Percentiles rank a stretch among this genome's conserved stretches.
Evolutionary conservation across 2,329 filamentous ascomycete species (phyloP).

Genomic region (Trichoderma koningiopsis): DNA sequence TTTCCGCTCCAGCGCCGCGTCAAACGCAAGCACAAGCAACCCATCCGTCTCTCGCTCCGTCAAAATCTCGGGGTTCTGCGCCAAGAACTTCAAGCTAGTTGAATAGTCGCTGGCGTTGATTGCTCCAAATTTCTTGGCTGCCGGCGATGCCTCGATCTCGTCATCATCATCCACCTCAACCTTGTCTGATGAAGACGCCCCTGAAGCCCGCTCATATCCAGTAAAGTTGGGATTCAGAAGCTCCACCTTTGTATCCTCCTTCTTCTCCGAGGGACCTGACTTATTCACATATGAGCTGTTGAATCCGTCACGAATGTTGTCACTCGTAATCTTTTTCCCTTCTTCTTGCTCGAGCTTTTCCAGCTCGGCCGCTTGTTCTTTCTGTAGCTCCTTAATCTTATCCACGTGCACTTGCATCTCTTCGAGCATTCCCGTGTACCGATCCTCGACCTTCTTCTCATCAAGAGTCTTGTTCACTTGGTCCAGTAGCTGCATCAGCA

Average conservation of each 20-base stretch:
- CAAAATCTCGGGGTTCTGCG: conserved; percentile 75
- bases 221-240: conserved; percentile 70
- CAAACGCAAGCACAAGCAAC: conserved; percentile 87
- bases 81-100: conserved; percentile 73
- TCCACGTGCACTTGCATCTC: conserved; percentile 75
- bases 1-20: conserved; percentile 75
- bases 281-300: conserved; percentile 82
- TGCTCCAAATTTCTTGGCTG: conserved; percentile 78
- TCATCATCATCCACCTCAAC: conserved; percentile 65
- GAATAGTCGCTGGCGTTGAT: conserved; percentile 77
- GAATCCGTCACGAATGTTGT: conserved; percentile 85
- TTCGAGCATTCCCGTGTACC: conserved; percentile 74
- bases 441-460: conserved; percentile 68
- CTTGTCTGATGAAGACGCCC: conserved; percentile 26
- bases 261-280: conserved; percentile 49
- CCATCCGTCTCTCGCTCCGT: conserved; percentile 88
- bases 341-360: conserved; percentile 84
- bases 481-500: conserved; percentile 96
- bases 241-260: conserved; percentile 61
- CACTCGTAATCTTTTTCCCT: conserved; percentile 88
- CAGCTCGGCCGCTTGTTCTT: conserved; percentile 72
- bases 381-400: conserved; percentile 78
- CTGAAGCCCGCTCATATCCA: not conserved
- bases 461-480: conserved; percentile 86
- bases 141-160: conserved; percentile 72